Evolutionary conservation across 169 alveolate genomes (phyloP).

Genomic region (Cytauxzoon felis): DNA sequence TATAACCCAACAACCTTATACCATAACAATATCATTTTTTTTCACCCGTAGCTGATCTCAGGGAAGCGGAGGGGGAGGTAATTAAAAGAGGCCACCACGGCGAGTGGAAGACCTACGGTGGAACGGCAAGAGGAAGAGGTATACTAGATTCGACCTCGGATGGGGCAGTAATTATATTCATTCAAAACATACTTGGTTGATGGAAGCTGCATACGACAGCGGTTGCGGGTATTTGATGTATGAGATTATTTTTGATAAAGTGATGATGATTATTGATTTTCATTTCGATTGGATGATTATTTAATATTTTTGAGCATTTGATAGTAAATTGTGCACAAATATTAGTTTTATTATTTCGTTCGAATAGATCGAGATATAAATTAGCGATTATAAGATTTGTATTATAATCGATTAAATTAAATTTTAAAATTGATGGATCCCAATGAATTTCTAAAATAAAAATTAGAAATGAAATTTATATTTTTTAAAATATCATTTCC

Average conservation of each 20-base stretch:
- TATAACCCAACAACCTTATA: too few relatives aligned
- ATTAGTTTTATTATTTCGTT: conserved; percentile 59
- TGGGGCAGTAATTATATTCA: background rate
- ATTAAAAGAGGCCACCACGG: too few relatives aligned
- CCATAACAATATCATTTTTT: too few relatives aligned
- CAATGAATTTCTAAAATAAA: conserved; percentile 25
- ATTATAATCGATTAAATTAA: conserved; percentile 4
- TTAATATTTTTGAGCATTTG: conserved; percentile 61
- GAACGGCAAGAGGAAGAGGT: too few relatives aligned
- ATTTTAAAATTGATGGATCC: conserved; percentile 44
- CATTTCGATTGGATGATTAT: too few relatives aligned
- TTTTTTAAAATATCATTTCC: background rate
- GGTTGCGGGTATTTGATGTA: conserved; percentile 68
- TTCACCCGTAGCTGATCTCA: too few relatives aligned
- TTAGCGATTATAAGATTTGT: conserved; percentile 15
- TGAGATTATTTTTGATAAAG: background rate
- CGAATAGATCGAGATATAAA: conserved; percentile 72
- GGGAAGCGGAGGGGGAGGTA: too few relatives aligned
- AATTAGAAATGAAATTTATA: background rate
- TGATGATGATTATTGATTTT: background rate
- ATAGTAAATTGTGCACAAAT: conserved; percentile 75
- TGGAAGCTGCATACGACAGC: conserved; percentile 63
- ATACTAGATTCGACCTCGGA: too few relatives aligned
- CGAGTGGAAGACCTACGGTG: too few relatives aligned
- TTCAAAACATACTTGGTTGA: background rate